A percentile compares a stretch with the other conserved stretches of the same genome.
These are phyloP conservation scores for Chlorella sp. DNA, from an alignment of 139 green algal species.

Conservation along the genomic window DNA sequence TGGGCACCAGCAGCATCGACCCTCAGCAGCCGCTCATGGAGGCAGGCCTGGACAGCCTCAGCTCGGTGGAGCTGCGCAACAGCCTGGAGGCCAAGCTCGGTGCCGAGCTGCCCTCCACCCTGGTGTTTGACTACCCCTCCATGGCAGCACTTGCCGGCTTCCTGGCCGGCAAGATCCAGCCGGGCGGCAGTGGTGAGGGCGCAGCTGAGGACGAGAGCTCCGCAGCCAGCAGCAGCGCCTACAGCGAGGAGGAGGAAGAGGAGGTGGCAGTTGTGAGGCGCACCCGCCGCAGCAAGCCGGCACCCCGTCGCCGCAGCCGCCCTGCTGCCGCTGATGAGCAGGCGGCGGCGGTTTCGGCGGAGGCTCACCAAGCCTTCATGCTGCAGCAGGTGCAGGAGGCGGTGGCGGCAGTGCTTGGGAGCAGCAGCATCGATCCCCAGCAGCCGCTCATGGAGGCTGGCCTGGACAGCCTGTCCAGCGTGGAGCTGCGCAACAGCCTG, in stretches of 20 bases:
- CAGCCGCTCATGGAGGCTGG: constrained; percentile 74
- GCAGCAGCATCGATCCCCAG: background rate
- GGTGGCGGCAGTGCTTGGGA: constrained; percentile 28
- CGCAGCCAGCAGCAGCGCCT: background rate
- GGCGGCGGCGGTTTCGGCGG: background rate
- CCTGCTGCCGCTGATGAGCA: background rate
- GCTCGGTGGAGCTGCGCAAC: constrained; percentile 41
- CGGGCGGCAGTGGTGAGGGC: background rate
- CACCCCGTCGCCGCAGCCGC: background rate
- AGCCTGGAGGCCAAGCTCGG: constrained; percentile 36
- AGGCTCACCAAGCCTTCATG: background rate
- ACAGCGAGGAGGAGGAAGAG: too few species aligned
- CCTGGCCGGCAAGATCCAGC: constrained; percentile 8
- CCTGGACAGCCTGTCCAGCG: constrained; percentile 78
- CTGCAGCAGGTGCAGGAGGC: constrained; percentile 29
- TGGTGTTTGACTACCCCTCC: constrained; percentile 67
- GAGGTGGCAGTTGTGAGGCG: too few species aligned
- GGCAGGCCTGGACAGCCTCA: constrained; percentile 80
- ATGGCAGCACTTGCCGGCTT: constrained; percentile 47
- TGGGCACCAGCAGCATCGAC: constrained; percentile 35
- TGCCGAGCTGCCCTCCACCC: constrained; percentile 50
- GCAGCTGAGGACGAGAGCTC: background rate
- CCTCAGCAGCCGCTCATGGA: constrained; percentile 79
- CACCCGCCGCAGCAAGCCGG: too few species aligned
- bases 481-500: constrained; percentile 83